phyloP scores from a whole-genome alignment of 78 protist genomes.

The slime mould (Dictyostelium discoideum) region DNA sequence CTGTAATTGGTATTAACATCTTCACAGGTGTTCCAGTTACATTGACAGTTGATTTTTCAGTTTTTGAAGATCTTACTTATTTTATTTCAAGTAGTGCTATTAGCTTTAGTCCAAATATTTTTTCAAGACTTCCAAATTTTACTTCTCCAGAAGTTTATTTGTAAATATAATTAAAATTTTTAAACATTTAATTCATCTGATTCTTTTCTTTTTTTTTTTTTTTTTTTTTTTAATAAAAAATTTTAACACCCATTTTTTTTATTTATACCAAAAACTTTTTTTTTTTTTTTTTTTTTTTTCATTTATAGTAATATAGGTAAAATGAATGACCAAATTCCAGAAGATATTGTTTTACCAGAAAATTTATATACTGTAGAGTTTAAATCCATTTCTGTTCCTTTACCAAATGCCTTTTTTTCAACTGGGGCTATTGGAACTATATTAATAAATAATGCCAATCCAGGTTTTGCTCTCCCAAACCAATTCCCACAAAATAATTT shows the following conservation, averaged over 20 bases:
- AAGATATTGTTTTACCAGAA: neutral
- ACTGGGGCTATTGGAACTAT: neutral
- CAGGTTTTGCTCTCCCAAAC: neutral
- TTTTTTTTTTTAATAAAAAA: too few species aligned
- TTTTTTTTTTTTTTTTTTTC: too few species aligned
- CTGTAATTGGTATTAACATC: neutral
- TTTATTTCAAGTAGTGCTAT: neutral
- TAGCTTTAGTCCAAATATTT: neutral
- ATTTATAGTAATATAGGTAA: neutral
- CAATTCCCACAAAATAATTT: neutral
- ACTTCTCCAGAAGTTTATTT: neutral
- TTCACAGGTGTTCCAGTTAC: neutral
- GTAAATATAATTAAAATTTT: neutral
- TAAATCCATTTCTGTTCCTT: neutral
- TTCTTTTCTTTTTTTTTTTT: too few species aligned
- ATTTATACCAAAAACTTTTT: too few species aligned
- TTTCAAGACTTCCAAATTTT: neutral
- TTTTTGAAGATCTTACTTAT: neutral
- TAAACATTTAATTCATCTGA: too few species aligned
- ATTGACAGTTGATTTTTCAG: neutral
- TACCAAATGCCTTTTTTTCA: neutral
- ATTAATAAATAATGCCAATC: neutral
- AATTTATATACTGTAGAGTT: neutral
- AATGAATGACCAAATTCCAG: neutral
- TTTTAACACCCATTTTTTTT: too few species aligned